Evolutionary conservation across 2,329 filamentous ascomycete species (phyloP), one percentile per base, ranked within the genome.

Genomic region (Talaromyces pinophilus): DNA sequence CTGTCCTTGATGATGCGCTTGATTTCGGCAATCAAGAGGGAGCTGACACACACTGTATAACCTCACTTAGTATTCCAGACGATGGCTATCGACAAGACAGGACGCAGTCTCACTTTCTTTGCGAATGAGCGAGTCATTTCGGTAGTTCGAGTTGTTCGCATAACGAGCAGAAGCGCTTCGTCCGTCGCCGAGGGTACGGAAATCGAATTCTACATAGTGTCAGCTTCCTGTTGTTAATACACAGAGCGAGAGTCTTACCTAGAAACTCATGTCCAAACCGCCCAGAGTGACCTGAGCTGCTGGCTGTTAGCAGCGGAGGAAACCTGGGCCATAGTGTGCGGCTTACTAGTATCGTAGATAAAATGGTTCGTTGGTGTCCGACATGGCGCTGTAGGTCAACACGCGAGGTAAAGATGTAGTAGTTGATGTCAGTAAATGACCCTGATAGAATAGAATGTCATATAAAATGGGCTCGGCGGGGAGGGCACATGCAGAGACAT

Each of bases 101-200:
- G 35, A 59, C 64, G 30, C 25, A 40, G 50, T 80, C 93, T 72
- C 84, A 97, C 95, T 99, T 84, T 99, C 95, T 93, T 99, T 99
- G 71, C 95, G 91, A 76, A 99, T 99, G 72, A 99, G 83, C 69
- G 93, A 97, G 78, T 99, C 95, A 81, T 99, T 99, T 75, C 95
- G 90, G 82, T 99, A 99, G 82, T 99, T 99, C 66, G 94, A 98
- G 81, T 99, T 99, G 85, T 99, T 99, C 70, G 95, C 95, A 82
- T 99, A 99, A 80, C 95, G 90, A 38, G 94, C 93, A 62, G 95
- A 92, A 7, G 95, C 95, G 77, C 93, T 97, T 68, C 92, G 88
- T 62, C 95, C 95, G 78, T 99, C 95, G 64, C 92, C 92, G 55
- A 98, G 87, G 28, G 93, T 92, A 65, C 94, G 88, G 75, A 99